Conservation (phyloP, 139 green algal species). For the Coelastrella sp. region DNA sequence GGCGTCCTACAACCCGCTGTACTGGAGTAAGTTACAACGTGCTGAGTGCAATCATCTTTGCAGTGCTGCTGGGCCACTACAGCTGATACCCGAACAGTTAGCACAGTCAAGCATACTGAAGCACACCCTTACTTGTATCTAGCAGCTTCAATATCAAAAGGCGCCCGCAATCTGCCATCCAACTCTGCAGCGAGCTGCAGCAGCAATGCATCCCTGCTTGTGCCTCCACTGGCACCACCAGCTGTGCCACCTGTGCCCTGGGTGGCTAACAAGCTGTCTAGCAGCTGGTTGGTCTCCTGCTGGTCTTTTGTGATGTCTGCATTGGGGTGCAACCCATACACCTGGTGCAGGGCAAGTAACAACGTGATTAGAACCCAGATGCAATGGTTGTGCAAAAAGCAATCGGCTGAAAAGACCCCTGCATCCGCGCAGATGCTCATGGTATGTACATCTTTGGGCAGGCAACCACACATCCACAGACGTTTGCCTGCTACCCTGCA, state of each 20-base stretch:
- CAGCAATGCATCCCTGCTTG: conserved; percentile 71
- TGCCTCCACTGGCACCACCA: conserved; percentile 37
- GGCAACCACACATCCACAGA: too few relatives aligned
- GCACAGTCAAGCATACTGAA: too few relatives aligned
- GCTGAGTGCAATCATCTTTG: too few relatives aligned
- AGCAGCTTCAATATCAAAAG: conserved; percentile 84
- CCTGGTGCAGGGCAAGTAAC: conserved; percentile 9
- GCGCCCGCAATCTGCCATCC: conserved; percentile 56
- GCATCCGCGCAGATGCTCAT: too few relatives aligned
- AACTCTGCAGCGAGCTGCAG: conserved; percentile 76
- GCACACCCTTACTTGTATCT: conserved; percentile 59
- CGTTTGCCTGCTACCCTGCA: too few relatives aligned
- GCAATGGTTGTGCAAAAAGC: background rate
- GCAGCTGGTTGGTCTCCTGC: conserved; percentile 77
- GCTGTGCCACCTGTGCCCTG: conserved; percentile 47
- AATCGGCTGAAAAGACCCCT: too few relatives aligned
- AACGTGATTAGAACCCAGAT: background rate
- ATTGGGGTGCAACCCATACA: conserved; percentile 86
- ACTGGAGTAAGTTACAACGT: too few relatives aligned
- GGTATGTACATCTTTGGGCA: too few relatives aligned
- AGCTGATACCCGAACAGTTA: background rate
- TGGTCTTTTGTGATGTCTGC: conserved; percentile 88
- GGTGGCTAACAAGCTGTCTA: conserved; percentile 69
- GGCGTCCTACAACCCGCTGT: too few relatives aligned
- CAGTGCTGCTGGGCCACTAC: too few relatives aligned